Conservation (phyloP, 2,329 filamentous ascomycete genomes). For the Microsporum canis region DNA sequence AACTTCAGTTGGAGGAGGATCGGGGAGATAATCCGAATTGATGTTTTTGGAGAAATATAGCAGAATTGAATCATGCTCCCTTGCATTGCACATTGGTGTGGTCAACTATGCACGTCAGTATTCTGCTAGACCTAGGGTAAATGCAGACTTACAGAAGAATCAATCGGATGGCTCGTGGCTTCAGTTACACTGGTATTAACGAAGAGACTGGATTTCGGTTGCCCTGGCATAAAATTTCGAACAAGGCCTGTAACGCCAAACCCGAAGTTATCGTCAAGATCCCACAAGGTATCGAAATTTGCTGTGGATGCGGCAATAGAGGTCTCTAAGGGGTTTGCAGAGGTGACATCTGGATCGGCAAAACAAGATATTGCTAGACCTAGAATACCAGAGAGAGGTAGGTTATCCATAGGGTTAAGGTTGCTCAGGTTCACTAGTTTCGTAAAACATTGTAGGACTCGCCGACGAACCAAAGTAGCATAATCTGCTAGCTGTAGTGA, state of each 20-base stretch:
- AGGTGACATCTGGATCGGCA: conserved; percentile 69
- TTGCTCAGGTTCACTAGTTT: conserved; percentile 84
- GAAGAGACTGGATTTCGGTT: background rate
- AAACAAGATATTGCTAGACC: conserved; percentile 85
- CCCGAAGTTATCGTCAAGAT: conserved; percentile 84
- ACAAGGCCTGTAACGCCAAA: conserved; percentile 87
- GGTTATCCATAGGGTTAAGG: conserved; percentile 67
- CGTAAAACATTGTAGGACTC: conserved; percentile 89
- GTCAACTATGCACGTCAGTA: conserved; percentile 27
- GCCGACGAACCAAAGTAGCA: conserved; percentile 81
- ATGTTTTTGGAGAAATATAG: conserved; percentile 53
- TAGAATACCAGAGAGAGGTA: conserved; percentile 82
- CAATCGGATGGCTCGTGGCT: conserved; percentile 28
- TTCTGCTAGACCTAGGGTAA: too few species aligned
- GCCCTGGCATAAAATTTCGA: conserved; percentile 46
- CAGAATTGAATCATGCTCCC: conserved; percentile 79
- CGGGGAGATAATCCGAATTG: conserved; percentile 43
- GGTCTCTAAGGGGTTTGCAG: conserved; percentile 66
- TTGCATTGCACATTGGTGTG: conserved; percentile 63
- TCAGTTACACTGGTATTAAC: conserved; percentile 19
- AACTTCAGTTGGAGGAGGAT: conserved; percentile 82
- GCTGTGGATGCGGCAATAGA: conserved; percentile 85
- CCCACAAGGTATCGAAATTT: conserved; percentile 89
- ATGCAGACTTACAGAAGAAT: conserved; percentile 31
- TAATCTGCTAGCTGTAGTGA: conserved; percentile 81